Evolutionary conservation across 2,329 filamentous ascomycete species (phyloP).

Genomic region (Penicillium sp.): DNA sequence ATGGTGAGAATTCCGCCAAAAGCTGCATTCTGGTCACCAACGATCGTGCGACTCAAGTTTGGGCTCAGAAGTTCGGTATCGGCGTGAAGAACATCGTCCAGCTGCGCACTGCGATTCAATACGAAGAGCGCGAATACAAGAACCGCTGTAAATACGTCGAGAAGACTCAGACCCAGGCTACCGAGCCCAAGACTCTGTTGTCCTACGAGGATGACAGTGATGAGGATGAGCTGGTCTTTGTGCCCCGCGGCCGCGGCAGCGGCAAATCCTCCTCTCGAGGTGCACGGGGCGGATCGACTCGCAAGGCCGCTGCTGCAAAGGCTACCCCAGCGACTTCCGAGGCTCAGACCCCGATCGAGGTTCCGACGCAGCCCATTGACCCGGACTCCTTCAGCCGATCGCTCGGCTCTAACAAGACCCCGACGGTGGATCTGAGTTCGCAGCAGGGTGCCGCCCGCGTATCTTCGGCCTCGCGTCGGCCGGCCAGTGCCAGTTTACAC

Average conservation of each 20-base stretch:
- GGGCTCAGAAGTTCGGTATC: constrained; percentile 47
- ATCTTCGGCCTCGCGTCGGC: constrained; percentile 32
- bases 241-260: constrained; percentile 31
- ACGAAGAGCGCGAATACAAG: constrained; percentile 44
- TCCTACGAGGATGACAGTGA: constrained; percentile 48
- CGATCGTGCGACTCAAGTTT: constrained; percentile 40
- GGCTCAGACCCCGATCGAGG: constrained; percentile 30
- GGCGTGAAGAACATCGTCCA: constrained; percentile 47
- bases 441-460: constrained; percentile 34
- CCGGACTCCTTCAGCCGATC: constrained; percentile 46
- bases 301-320: constrained; percentile 25
- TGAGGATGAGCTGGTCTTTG: constrained; percentile 47
- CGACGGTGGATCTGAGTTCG: constrained; percentile 29
- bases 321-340: constrained; percentile 22
- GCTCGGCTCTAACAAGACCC: constrained; percentile 28
- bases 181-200: constrained; percentile 42
- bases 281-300: constrained; percentile 25
- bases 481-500: constrained; percentile 23
- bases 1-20: constrained; percentile 32
- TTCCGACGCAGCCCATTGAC: constrained; percentile 46
- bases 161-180: constrained; percentile 33
- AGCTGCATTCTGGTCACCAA: constrained; percentile 44
- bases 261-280: constrained; percentile 17
- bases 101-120: constrained; percentile 44
- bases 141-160: constrained; percentile 44